Percentiles rank a stretch among this genome's conserved stretches.
Evolutionary conservation across 2,329 filamentous ascomycete species (phyloP).

Genomic region (Beauveria sp.): DNA sequence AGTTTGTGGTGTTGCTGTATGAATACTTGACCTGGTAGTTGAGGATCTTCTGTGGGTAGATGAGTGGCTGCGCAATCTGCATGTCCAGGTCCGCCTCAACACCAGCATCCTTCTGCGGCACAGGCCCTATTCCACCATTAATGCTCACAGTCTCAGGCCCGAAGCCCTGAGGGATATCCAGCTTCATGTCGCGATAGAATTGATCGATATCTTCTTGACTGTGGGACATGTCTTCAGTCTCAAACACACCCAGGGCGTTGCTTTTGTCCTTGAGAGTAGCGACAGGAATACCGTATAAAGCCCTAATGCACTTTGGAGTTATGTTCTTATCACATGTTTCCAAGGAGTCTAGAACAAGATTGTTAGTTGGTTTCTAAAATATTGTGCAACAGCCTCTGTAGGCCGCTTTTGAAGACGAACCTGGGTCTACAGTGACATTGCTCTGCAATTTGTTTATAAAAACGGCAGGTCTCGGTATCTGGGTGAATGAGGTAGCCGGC

Average conservation of each 20-base stretch:
- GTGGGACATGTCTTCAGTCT: constrained; percentile 31
- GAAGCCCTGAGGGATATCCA: too few species aligned
- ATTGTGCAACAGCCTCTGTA: too few species aligned
- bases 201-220: constrained; percentile 31
- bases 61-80: constrained; percentile 37
- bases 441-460: too few species aligned
- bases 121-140: constrained; percentile 25
- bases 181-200: constrained; percentile 16
- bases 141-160: constrained; percentile 11
- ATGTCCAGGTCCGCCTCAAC: constrained; percentile 42
- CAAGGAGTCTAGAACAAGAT: neutral
- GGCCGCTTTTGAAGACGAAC: too few species aligned
- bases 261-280: constrained; percentile 5
- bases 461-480: neutral
- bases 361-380: too few species aligned
- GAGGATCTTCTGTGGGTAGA: constrained; percentile 40
- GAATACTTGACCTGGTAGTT: constrained; percentile 13
- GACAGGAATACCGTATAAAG: constrained; percentile 33
- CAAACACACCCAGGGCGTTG: constrained; percentile 35
- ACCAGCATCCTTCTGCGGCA: constrained; percentile 19
- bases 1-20: neutral
- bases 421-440: too few species aligned
- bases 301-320: constrained; percentile 45
- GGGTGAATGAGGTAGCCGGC: constrained; percentile 14
- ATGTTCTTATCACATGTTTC: constrained; percentile 41